Conservation (phyloP, 2,329 filamentous ascomycete genomes). For the Gyromitra esculenta region DNA sequence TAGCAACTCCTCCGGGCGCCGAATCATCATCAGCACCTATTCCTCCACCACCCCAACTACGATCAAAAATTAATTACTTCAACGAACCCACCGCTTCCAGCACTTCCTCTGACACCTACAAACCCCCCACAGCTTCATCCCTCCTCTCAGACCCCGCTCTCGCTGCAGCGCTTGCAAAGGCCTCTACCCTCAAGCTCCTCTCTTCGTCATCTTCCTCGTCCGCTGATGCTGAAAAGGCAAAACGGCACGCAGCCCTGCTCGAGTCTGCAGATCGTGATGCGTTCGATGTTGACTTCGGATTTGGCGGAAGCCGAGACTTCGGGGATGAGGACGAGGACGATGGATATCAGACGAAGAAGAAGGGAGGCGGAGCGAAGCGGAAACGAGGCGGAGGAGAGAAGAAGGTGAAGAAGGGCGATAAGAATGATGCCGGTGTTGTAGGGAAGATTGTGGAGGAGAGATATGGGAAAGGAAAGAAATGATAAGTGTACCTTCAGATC, state of each 20-base stretch:
- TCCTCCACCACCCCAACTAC: slow-evolving; percentile 52
- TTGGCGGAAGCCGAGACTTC: slow-evolving; percentile 80
- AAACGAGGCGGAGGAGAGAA: slow-evolving; percentile 74
- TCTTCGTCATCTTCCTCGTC: slow-evolving; percentile 61
- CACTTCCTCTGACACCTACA: slow-evolving; percentile 59
- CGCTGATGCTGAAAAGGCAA: slow-evolving; percentile 69
- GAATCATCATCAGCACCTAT: slow-evolving; percentile 40
- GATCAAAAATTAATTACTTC: slow-evolving; percentile 68
- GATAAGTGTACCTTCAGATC: slow-evolving; percentile 12
- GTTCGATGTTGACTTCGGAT: slow-evolving; percentile 92
- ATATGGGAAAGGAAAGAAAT: slow-evolving; percentile 61
- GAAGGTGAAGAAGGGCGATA: slow-evolving; percentile 81
- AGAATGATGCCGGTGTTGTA: slow-evolving; percentile 81
- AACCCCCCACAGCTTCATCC: slow-evolving; percentile 58
- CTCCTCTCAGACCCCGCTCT: slow-evolving; percentile 73
- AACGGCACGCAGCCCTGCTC: slow-evolving; percentile 78
- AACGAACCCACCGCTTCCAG: slow-evolving; percentile 67
- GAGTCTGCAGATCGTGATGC: slow-evolving; percentile 79
- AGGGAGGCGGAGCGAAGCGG: slow-evolving; percentile 63
- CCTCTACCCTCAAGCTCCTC: slow-evolving; percentile 64
- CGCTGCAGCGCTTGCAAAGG: slow-evolving; percentile 84
- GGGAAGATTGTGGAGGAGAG: slow-evolving; percentile 77
- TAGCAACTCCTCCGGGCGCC: not conserved
- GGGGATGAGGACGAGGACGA: slow-evolving; percentile 79
- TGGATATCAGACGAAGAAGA: slow-evolving; percentile 62